phyloP scores from a whole-genome alignment of 179 eudicot genomes.

The Spergularia azorica region DNA sequence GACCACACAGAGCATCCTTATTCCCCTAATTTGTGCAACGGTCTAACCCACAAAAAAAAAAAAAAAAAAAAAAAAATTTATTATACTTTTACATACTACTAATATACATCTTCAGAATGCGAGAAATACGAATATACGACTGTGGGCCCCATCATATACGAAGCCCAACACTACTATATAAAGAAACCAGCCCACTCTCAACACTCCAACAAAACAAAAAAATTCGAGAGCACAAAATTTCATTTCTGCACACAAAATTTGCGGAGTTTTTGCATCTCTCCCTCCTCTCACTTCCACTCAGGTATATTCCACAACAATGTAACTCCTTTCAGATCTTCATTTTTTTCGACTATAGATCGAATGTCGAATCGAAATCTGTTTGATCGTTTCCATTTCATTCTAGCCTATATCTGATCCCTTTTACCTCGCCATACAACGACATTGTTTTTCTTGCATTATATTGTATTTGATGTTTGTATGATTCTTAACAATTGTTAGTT shows the following conservation, averaged over 20 bases:
- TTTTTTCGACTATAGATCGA: neutral
- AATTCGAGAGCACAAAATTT: neutral
- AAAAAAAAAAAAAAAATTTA: neutral
- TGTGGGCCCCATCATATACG: neutral
- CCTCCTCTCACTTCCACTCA: neutral
- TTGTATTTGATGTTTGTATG: neutral
- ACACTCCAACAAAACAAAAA: conserved; percentile 1
- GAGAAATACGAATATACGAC: neutral
- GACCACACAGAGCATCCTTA: neutral
- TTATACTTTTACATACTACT: neutral
- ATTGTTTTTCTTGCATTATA: no score
- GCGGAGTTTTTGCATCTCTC: neutral
- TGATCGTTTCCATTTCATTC: neutral
- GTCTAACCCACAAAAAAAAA: neutral
- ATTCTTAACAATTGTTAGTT: neutral
- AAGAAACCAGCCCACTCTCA: neutral
- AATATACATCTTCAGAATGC: no score
- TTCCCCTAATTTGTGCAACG: no score
- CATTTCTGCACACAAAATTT: no score
- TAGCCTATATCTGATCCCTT: no score
- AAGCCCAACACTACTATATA: neutral
- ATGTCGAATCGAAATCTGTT: neutral
- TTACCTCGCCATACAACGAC: no score
- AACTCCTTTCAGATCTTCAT: conserved; percentile 4
- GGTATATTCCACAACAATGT: neutral